phyloP scores from a whole-genome alignment of 73 alveolate species.

The Blepharisma japonicum region DNA sequence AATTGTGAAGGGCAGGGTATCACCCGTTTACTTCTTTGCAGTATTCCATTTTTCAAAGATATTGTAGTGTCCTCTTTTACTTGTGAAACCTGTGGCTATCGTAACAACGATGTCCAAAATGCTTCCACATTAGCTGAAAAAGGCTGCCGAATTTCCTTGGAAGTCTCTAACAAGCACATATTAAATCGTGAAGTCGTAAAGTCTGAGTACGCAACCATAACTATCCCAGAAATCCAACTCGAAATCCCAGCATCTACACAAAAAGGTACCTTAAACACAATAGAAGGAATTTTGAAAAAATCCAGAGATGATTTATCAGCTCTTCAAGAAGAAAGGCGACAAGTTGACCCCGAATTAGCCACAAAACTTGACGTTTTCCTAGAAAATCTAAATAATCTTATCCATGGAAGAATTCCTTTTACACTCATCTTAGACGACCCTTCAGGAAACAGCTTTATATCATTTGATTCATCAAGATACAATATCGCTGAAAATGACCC shows the following conservation, averaged over 20 bases:
- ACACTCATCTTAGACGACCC: slow-evolving; percentile 88
- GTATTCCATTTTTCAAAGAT: slow-evolving; percentile 95
- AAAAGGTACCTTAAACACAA: slow-evolving; percentile 90
- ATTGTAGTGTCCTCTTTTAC: slow-evolving; percentile 85
- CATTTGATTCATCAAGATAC: background rate
- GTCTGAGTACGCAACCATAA: slow-evolving; percentile 80
- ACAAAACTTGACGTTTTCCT: slow-evolving; percentile 55
- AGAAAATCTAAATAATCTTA: slow-evolving; percentile 56
- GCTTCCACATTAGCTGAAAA: slow-evolving; percentile 68
- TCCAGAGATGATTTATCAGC: slow-evolving; percentile 10
- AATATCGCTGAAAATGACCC: slow-evolving; percentile 3
- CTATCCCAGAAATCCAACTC: slow-evolving; percentile 94
- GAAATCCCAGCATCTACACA: slow-evolving; percentile 82
- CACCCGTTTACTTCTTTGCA: slow-evolving; percentile 85
- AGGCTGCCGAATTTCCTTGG: slow-evolving; percentile 37
- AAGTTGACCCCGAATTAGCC: slow-evolving; percentile 72
- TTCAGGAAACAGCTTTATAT: slow-evolving; percentile 80
- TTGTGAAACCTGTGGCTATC: slow-evolving; percentile 94
- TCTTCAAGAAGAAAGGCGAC: slow-evolving; percentile 49
- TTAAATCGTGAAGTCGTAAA: slow-evolving; percentile 91
- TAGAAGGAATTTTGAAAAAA: slow-evolving; percentile 91
- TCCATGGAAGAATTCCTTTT: slow-evolving; percentile 68
- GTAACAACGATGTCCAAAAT: slow-evolving; percentile 88
- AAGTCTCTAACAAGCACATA: slow-evolving; percentile 65
- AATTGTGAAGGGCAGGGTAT: slow-evolving; percentile 87